Conservation (phyloP, 2,329 filamentous ascomycete genomes). For the Coleophoma crateriformis region DNA sequence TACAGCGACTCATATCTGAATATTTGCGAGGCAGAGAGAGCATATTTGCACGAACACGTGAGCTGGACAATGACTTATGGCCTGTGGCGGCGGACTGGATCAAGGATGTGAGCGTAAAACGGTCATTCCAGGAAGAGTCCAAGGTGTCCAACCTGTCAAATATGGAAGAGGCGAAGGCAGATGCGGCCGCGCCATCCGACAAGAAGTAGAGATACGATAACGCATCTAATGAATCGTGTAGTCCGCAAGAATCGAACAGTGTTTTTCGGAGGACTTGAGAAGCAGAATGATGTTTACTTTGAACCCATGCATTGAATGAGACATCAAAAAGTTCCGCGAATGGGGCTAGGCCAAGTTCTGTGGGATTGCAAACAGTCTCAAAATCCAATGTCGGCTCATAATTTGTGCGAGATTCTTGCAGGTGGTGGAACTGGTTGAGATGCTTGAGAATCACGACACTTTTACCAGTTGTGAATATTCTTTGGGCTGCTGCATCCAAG, state of each 20-base stretch:
- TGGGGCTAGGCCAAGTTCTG: constrained; percentile 46
- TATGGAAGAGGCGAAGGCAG: constrained; percentile 60
- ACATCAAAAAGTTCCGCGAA: constrained; percentile 71
- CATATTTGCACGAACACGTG: constrained; percentile 56
- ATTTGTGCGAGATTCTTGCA: constrained; percentile 25
- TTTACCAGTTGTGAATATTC: constrained; percentile 84
- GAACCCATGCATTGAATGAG: constrained; percentile 71
- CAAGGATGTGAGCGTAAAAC: constrained; percentile 73
- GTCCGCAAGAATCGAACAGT: constrained; percentile 63
- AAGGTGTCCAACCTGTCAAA: constrained; percentile 69
- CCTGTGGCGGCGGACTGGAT: constrained; percentile 64
- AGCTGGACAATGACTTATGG: constrained; percentile 46
- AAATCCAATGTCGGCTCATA: constrained; percentile 48
- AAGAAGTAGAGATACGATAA: constrained; percentile 73
- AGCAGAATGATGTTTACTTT: constrained; percentile 66
- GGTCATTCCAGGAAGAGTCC: constrained; percentile 66
- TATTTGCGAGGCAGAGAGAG: constrained; percentile 31
- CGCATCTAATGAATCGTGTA: constrained; percentile 59
- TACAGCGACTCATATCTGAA: constrained; percentile 38
- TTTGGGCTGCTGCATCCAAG: constrained; percentile 60
- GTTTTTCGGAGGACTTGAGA: constrained; percentile 59
- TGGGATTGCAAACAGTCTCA: constrained; percentile 44
- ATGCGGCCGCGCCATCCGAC: constrained; percentile 63
- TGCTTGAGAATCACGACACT: constrained; percentile 79
- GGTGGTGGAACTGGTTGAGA: constrained; percentile 48